Base-by-base conservation (phyloP, 306 rosid species). In the Quercus gilva region DNA sequence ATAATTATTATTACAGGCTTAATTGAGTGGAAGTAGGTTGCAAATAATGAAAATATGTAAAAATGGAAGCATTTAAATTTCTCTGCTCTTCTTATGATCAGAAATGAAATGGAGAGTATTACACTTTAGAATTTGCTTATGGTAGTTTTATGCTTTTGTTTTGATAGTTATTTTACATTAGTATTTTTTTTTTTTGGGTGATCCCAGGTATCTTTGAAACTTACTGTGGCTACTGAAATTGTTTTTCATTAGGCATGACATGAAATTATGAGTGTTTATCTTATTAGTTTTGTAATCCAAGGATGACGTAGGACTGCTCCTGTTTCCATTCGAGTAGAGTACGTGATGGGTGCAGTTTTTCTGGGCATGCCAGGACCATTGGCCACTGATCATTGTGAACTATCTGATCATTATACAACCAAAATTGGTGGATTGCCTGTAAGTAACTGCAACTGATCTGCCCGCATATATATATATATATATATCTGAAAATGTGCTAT, bases 341-440 rank as follows among this genome's bases (percentile, higher is more conserved):
- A 78, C 76, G 68, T 55, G 71, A 87, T 89, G 96, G 80, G 25
- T 14, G 74, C 35, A 57, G 89, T 84, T 25, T 73, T 90, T 3
- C 86, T 92, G 23, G 99, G 99, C 31, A 68, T 94, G 87, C 97
- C 97, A 4, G 99, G 99, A 2, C 86, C 88, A 23, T 94, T 97
- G 97, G 97, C 97, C 0, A 31, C 84, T 26, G 82, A 91, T 80
- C 33, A 57, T 68, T 60, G 78, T 5, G 99, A 94, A 64, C 63
- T 83, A 1, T 71, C 97, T 53, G 97, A 91, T 92, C 87, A 91
- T 65, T 90, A 77, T 71, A 91, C 97, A 6, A 79, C 90, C 13
- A 94, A 94, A 91, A 78, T 90, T 23, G 97, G 98, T 70, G 99
- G 99, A 69, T 51, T 94, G 69, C 97, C 99, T 80, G 98, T 94